Base-by-base conservation (phyloP, 2,329 filamentous ascomycete species). In the Fusarium sp. region DNA sequence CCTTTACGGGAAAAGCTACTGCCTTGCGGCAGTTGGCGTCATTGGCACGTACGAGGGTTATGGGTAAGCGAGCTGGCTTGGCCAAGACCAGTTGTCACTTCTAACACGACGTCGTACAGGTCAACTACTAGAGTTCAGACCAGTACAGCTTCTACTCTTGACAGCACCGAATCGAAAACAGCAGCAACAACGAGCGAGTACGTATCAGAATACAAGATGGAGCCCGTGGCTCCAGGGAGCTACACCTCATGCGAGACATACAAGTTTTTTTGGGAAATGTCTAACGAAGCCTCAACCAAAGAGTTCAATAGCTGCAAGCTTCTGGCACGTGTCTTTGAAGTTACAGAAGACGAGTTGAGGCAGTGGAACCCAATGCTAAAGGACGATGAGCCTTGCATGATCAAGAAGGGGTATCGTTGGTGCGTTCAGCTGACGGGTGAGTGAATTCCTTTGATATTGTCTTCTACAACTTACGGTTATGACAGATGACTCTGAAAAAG, bases 21-120 rank as follows among this genome's bases (percentile, higher is more conserved):
- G 60, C 13, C 12, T 62, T 13, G 31, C 27, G 18, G 37, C 60
- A 10, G 30, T 53, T 4, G 60, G 60, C 13, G 54, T 58, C n/a
- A 57, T 62, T 18, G 11, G 18, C 6, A 62, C 53, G 3, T 62
- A 57, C 23, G 9, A 44, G 4, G 53, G 60, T 41, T 62, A 62
- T 16, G 43, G 15, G 16, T 30, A 31, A 40, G 36, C 34, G 13
- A 3, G 6, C 41, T 28, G 3, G 4, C 41, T 28, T 3, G 9
- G 12, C 13, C 12, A 28, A 18, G 11, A 16, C 10, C 7, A 27
- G 12, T 4, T 15, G 41, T 28, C 6, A 16, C 23, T 6, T 37
- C 47, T 16, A 41, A 44, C 6, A 46, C 28, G 10, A 28, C 30
- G 3, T 9, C 16, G 3, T 44, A 23, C 50, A 27, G 31, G 7